Conservation (phyloP, 2,329 filamentous ascomycete species). For the Emergomyces pasteurianus region DNA sequence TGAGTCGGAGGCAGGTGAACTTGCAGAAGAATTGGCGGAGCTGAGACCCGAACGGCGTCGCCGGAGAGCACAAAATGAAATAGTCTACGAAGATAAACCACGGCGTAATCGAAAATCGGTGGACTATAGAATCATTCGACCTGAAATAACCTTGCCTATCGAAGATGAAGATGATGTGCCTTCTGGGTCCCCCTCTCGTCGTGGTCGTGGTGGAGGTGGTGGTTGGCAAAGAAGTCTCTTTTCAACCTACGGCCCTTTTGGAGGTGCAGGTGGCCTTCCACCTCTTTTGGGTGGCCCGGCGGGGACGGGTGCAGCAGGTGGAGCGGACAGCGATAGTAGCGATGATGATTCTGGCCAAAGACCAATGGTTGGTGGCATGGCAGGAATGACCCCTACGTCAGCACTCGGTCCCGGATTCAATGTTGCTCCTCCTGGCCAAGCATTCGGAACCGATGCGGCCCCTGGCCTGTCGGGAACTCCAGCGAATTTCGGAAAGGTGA, state of each 20-base stretch:
- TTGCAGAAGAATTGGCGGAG: constrained; percentile 47
- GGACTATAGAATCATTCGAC: constrained; percentile 76
- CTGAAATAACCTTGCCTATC: constrained; percentile 56
- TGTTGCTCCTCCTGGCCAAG: constrained; percentile 42
- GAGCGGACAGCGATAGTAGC: constrained; percentile 88
- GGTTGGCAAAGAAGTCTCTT: constrained; percentile 72
- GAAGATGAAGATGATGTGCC: constrained; percentile 62
- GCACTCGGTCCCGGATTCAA: constrained; percentile 40
- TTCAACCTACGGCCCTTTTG: constrained; percentile 86
- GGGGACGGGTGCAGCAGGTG: constrained; percentile 55
- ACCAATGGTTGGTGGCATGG: constrained; percentile 46
- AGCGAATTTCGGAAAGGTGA: constrained; percentile 83
- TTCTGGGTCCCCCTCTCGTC: constrained; percentile 56
- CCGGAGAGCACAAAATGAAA: constrained; percentile 24
- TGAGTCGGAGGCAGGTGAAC: constrained; percentile 42
- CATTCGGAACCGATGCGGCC: constrained; percentile 45
- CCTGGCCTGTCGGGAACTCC: constrained; percentile 50
- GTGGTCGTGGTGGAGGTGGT: constrained; percentile 50
- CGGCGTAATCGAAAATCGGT: constrained; percentile 52
- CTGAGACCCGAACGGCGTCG: constrained; percentile 36
- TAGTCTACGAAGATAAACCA: constrained; percentile 34
- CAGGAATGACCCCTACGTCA: constrained; percentile 52
- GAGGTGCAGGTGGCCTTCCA: constrained; percentile 62
- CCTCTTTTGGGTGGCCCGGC: constrained; percentile 64
- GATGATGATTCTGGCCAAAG: constrained; percentile 63